These are phyloP conservation scores for Metschnikowia kunwiensis DNA, from an alignment of 805 yeast genomes.

Conservation along the genomic window DNA sequence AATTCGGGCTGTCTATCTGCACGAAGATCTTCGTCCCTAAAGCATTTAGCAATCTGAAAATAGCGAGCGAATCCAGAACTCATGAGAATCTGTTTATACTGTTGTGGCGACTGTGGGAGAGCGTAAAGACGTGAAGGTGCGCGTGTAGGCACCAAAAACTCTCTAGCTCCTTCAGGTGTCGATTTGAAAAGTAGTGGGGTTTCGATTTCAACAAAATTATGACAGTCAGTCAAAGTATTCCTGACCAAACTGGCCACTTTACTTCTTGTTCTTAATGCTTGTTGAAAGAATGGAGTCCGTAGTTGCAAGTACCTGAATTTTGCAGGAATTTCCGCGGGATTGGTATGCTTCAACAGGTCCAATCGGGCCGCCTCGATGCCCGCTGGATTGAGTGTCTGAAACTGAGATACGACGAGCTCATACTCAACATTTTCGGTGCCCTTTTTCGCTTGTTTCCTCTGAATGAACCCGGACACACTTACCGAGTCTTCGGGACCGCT, in stretches of 20 bases:
- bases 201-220: constrained; percentile 75
- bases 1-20: constrained; percentile 97
- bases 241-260: constrained; percentile 50
- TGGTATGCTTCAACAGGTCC: constrained; percentile 50
- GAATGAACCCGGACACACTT: constrained; percentile 56
- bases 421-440: constrained; percentile 27
- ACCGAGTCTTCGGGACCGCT: constrained; percentile 71
- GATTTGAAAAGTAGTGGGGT: constrained; percentile 92
- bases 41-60: constrained; percentile 90
- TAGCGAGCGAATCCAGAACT: constrained; percentile 87
- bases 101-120: constrained; percentile 96
- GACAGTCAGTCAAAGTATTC: constrained; percentile 32
- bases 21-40: constrained; percentile 92
- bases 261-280: constrained; percentile 55
- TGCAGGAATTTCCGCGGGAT: constrained; percentile 63
- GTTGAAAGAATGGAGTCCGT: constrained; percentile 56
- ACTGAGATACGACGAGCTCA: constrained; percentile 55
- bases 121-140: constrained; percentile 66
- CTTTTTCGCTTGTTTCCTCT: constrained; percentile 27
- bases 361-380: constrained; percentile 66
- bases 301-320: constrained; percentile 80
- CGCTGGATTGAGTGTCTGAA: constrained; percentile 61
- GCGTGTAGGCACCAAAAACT: constrained; percentile 91
- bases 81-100: constrained; percentile 91
- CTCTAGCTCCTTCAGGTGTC: constrained; percentile 98